A percentile compares a stretch with the other conserved stretches of the same genome.
phyloP scores from a whole-genome alignment of 78 protist species.

The Pigoraptor vietnamica region DNA sequence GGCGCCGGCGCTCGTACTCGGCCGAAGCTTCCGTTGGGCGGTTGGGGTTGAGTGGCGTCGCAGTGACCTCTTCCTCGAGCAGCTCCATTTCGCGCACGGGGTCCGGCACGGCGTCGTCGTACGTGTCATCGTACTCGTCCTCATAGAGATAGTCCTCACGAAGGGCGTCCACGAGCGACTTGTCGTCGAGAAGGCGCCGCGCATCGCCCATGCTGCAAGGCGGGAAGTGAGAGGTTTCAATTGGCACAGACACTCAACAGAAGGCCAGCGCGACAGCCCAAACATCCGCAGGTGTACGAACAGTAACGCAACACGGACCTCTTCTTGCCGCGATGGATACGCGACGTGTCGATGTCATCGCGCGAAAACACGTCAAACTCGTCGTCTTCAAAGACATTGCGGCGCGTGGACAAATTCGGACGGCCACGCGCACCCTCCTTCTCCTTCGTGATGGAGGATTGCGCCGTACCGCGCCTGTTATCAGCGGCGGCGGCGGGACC shows the following conservation, averaged over 20 bases:
- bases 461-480: too few relatives aligned
- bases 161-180: background rate
- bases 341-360: background rate
- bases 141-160: background rate
- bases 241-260: too few relatives aligned
- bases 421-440: too few relatives aligned
- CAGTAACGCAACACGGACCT: background rate
- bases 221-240: too few relatives aligned
- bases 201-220: background rate
- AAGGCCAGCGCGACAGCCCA: too few relatives aligned
- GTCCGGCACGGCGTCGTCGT: background rate
- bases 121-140: slow-evolving; percentile 15
- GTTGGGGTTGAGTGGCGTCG: background rate
- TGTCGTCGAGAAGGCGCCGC: background rate
- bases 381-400: background rate
- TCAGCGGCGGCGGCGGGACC: too few relatives aligned
- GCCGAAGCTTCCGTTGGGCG: background rate
- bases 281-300: too few relatives aligned
- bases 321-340: background rate
- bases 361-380: background rate
- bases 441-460: too few relatives aligned
- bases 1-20: background rate
- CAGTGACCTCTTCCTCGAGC: background rate
- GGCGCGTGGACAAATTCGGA: background rate
- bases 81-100: background rate